Conservation (phyloP, 176 grass and related monocot species). For the Oryza longistaminata region DNA sequence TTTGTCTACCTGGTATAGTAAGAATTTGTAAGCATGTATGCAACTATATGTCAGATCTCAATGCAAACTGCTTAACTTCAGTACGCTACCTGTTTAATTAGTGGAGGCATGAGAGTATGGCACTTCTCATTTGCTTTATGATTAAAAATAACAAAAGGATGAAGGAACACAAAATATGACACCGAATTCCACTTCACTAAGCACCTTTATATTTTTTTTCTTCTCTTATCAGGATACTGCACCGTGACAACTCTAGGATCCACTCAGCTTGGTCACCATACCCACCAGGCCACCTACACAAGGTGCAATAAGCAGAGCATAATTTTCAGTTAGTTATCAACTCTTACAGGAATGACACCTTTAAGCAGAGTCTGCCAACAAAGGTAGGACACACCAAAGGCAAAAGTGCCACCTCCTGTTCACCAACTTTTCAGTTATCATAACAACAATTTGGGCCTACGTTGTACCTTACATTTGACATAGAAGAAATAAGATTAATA, state of each 20-base stretch:
- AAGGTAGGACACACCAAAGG: constrained; percentile 15
- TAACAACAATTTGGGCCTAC: not conserved
- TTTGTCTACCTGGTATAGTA: constrained; percentile 5
- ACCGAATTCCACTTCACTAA: constrained; percentile 37
- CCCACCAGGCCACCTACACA: constrained; percentile 17
- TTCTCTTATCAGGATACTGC: constrained; percentile 28
- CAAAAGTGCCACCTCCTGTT: constrained; percentile 16
- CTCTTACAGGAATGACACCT: constrained; percentile 23
- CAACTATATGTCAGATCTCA: constrained; percentile 28
- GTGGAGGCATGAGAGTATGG: constrained; percentile 11
- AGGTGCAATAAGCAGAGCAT: constrained; percentile 5
- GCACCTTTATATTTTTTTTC: not conserved
- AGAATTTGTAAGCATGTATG: constrained; percentile 5
- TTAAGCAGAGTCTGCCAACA: constrained; percentile 29
- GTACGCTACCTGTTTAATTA: not conserved
- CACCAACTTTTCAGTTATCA: constrained; percentile 23
- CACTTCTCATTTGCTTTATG: constrained; percentile 10
- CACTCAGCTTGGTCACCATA: constrained; percentile 22
- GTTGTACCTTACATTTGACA: constrained; percentile 11
- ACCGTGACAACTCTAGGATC: constrained; percentile 15
- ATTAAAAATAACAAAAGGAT: constrained; percentile 2
- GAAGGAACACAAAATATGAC: constrained; percentile 13
- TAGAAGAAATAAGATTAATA: not conserved
- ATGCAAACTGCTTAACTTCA: constrained; percentile 2
- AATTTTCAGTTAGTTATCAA: constrained; percentile 16